Percentiles rank a stretch among this genome's conserved stretches.
phyloP scores from a whole-genome alignment of 345 rosid species.

The Capsella bursapastoris region DNA sequence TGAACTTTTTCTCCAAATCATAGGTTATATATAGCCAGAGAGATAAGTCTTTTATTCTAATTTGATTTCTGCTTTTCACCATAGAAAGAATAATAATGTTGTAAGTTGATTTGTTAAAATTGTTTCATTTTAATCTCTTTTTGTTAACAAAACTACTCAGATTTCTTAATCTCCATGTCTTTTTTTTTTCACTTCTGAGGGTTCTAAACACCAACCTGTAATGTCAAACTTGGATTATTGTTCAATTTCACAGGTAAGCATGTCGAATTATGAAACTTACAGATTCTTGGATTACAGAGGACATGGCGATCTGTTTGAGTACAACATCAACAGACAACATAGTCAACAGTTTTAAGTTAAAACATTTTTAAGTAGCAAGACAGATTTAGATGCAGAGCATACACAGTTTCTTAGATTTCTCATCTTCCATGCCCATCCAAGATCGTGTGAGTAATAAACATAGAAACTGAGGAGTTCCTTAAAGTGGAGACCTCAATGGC shows the following conservation, averaged over 20 bases:
- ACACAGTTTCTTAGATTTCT: background rate
- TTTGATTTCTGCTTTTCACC: conserved; percentile 16
- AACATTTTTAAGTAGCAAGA: background rate
- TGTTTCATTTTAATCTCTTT: conserved; percentile 15
- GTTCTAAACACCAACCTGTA: too few species aligned
- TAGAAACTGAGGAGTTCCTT: background rate
- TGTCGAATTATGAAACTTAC: too few species aligned
- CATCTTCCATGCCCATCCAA: conserved; percentile 33
- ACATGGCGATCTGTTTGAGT: background rate
- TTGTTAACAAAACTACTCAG: too few species aligned
- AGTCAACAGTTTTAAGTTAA: background rate
- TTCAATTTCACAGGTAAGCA: too few species aligned
- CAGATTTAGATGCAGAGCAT: background rate
- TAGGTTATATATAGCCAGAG: conserved; percentile 28
- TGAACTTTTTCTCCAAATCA: conserved; percentile 32
- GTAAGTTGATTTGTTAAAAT: conserved; percentile 23
- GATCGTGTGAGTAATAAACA: conserved; percentile 28
- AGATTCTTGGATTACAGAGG: too few species aligned
- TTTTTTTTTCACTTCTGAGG: too few species aligned
- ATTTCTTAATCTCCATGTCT: too few species aligned
- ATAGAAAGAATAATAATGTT: conserved; percentile 33
- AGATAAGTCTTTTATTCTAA: conserved; percentile 23
- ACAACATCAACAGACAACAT: background rate
- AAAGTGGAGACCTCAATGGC: background rate
- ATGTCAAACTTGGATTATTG: too few species aligned